Conservation (phyloP, 1,139 yeast genomes). For the Nakaseomyces glabratus region DNA sequence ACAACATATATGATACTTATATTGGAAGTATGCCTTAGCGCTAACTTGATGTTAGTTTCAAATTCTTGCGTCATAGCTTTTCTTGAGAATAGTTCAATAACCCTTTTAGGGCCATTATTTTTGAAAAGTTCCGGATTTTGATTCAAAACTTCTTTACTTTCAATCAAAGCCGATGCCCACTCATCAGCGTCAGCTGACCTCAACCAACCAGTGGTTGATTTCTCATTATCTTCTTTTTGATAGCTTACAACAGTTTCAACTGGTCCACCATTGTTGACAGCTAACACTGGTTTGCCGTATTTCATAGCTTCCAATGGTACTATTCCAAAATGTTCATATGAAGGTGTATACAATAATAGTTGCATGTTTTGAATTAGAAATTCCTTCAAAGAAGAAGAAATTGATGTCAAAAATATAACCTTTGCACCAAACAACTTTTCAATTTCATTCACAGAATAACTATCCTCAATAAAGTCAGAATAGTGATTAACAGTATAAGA, state of each 20-base stretch:
- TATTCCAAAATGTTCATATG: constrained; percentile 91
- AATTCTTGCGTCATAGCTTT: constrained; percentile 53
- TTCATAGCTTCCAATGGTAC: constrained; percentile 96
- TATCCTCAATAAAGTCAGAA: constrained; percentile 33
- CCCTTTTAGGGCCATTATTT: constrained; percentile 44
- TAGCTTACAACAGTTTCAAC: constrained; percentile 61
- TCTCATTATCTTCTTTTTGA: constrained; percentile 30
- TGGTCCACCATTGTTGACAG: constrained; percentile 89
- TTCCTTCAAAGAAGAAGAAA: constrained; percentile 57
- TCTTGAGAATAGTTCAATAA: constrained; percentile 48
- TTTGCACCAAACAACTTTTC: constrained; percentile 25
- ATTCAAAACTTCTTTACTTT: constrained; percentile 32
- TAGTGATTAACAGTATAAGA: constrained; percentile 40
- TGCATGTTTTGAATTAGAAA: constrained; percentile 50
- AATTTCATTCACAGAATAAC: constrained; percentile 23
- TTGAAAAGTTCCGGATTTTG: constrained; percentile 35
- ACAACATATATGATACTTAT: neutral
- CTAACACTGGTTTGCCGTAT: constrained; percentile 72
- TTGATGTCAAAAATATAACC: constrained; percentile 73
- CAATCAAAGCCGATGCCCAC: constrained; percentile 59
- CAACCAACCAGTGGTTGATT: constrained; percentile 70
- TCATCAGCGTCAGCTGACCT: constrained; percentile 43
- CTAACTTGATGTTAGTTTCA: constrained; percentile 32
- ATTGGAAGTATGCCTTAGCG: constrained; percentile 10
- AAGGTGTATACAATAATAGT: constrained; percentile 76